Base-by-base conservation (phyloP, 306 rosid genomes). In the Prunus fruticosa region DNA sequence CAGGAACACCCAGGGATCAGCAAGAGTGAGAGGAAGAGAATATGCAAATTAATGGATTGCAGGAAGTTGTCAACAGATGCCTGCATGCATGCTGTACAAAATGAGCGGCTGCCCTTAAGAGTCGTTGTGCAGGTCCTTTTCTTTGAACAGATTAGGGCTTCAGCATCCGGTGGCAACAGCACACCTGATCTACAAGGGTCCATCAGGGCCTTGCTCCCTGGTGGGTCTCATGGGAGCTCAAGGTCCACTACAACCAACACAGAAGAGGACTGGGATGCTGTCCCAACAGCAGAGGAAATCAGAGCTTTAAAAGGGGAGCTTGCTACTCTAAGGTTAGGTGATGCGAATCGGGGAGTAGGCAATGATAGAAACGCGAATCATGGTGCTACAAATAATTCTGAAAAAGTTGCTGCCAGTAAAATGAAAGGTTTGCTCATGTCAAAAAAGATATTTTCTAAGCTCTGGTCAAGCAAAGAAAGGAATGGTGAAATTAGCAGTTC, bases 21-120 rank as follows among this genome's bases (percentile, higher is more conserved):
- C 81, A 95, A 95, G 88, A 88, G 92, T 7, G 98, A 90, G 81
- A 87, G 82, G 82, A 95, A 95, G 84, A 89, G 82, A 84, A 86
- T 95, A 79, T 95, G 98, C 51, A 85, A 86, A 78, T 76, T 95
- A 81, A 95, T 92, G 98, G 93, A 92, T 84, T 92, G 98, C 89
- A 79, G 89, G 77, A 95, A 89, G 87, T 76, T 95, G 69, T 92
- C 98, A 8, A 85, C 86, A 56, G 97, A 90, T 30, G 98, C 97
- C 18, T 90, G 98, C 88, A 87, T 91, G 91, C 98, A 92, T 22
- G 98, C 97, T 0, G 88, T 92, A 67, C 98, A 95, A 87, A 95
- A 92, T 32, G 97, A 95, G 87, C 85, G 97, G 75, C 96, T 95
- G 54, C 98, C 98, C 1, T 67, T 95, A 69, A 90, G 97, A 4